phyloP scores from a whole-genome alignment of 1,139 yeast species.

The Yamadazyma triangularis region DNA sequence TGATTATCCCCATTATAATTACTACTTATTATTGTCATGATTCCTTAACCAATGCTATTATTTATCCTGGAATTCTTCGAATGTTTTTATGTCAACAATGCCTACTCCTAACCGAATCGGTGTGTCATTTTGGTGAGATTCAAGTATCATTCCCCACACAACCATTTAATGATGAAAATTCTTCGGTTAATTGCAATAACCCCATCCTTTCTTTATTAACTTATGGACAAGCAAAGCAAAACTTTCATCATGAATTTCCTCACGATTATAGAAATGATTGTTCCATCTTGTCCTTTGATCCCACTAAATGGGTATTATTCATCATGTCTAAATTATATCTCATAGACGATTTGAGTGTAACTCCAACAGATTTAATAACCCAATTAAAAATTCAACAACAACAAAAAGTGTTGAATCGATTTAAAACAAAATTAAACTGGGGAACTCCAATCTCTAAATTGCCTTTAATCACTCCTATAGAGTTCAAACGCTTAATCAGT shows the following conservation, averaged over 20 bases:
- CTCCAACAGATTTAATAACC: slow-evolving; percentile 46
- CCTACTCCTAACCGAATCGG: slow-evolving; percentile 50
- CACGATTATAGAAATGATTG: slow-evolving; percentile 55
- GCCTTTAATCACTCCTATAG: slow-evolving; percentile 48
- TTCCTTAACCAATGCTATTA: slow-evolving; percentile 49
- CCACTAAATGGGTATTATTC: slow-evolving; percentile 59
- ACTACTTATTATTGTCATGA: slow-evolving; percentile 36
- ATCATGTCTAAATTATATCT: slow-evolving; percentile 36
- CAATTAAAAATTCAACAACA: slow-evolving; percentile 62
- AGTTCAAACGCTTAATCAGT: slow-evolving; percentile 40
- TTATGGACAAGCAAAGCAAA: slow-evolving; percentile 62
- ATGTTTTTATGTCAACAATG: slow-evolving; percentile 57
- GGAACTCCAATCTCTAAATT: slow-evolving; percentile 70
- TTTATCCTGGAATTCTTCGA: slow-evolving; percentile 61
- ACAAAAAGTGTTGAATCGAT: slow-evolving; percentile 55
- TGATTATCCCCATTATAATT: slow-evolving; percentile 46
- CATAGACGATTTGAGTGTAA: slow-evolving; percentile 33
- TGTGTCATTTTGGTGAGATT: slow-evolving; percentile 49
- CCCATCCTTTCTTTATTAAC: slow-evolving; percentile 54
- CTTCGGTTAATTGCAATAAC: slow-evolving; percentile 43
- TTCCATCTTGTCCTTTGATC: slow-evolving; percentile 54
- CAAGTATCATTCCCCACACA: slow-evolving; percentile 46
- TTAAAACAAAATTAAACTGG: slow-evolving; percentile 66
- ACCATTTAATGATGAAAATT: slow-evolving; percentile 61
- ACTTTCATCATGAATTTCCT: slow-evolving; percentile 73